phyloP scores from a whole-genome alignment of 805 yeast genomes.

The Torulaspora maleeae region DNA sequence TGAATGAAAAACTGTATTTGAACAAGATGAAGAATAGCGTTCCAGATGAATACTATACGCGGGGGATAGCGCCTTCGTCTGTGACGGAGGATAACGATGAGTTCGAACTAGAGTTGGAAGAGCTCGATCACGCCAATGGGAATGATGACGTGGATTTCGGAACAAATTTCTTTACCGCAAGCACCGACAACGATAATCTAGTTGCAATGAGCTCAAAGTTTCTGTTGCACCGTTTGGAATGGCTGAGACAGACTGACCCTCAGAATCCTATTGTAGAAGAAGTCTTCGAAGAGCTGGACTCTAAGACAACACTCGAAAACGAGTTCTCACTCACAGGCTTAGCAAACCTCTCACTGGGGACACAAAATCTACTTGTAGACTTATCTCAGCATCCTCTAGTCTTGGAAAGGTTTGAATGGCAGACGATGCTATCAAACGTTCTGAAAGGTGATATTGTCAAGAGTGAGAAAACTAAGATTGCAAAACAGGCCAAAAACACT shows the following conservation, averaged over 20 bases:
- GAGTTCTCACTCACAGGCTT: slow-evolving; percentile 13
- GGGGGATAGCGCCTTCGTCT: slow-evolving; percentile 46
- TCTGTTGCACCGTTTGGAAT: slow-evolving; percentile 27
- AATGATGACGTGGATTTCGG: slow-evolving; percentile 36
- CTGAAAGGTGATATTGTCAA: slow-evolving; percentile 92
- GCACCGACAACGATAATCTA: slow-evolving; percentile 20
- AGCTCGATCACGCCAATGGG: slow-evolving; percentile 20
- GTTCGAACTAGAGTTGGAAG: slow-evolving; percentile 22
- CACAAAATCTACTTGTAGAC: slow-evolving; percentile 16
- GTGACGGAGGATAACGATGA: slow-evolving; percentile 36
- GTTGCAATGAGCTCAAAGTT: slow-evolving; percentile 28
- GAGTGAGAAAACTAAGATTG: slow-evolving; percentile 78
- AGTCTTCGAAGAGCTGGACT: slow-evolving; percentile 14
- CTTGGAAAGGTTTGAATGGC: slow-evolving; percentile 89
- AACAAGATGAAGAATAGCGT: slow-evolving; percentile 56
- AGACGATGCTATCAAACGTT: slow-evolving; percentile 83
- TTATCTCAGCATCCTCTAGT: slow-evolving; percentile 39
- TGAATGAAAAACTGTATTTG: slow-evolving; percentile 65
- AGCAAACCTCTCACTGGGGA: slow-evolving; percentile 18
- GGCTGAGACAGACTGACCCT: slow-evolving; percentile 44
- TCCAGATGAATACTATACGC: slow-evolving; percentile 68
- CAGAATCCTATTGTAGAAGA: slow-evolving; percentile 20
- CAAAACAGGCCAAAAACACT: slow-evolving; percentile 39
- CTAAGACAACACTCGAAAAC: slow-evolving; percentile 13
- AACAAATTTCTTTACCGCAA: slow-evolving; percentile 21